phyloP scores from a whole-genome alignment of 108 stramenopile species.

The Nannochloropsis oceanica region DNA sequence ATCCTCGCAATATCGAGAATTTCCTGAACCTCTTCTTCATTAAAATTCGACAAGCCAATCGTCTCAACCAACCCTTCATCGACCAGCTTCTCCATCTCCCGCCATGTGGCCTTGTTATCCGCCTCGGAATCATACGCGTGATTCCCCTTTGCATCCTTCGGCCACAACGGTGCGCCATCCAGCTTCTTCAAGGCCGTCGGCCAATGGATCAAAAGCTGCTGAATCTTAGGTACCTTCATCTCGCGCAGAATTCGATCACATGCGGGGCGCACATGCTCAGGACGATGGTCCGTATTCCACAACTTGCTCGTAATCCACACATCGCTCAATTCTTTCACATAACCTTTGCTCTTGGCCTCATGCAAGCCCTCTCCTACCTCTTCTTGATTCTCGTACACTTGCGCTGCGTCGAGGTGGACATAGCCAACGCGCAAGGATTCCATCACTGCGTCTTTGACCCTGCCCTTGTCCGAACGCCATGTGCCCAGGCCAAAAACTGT shows the following conservation, averaged over 20 bases:
- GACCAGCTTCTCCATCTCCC: conserved; percentile 8
- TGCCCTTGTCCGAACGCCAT: neutral
- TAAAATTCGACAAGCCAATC: conserved; percentile 5
- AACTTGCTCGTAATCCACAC: neutral
- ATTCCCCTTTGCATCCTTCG: neutral
- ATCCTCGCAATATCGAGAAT: neutral
- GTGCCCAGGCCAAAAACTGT: neutral
- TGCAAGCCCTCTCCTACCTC: neutral
- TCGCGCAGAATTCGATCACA: neutral
- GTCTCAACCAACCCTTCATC: neutral
- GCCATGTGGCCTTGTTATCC: neutral
- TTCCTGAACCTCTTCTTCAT: neutral
- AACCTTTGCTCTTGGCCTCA: neutral
- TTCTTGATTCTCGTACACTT: neutral
- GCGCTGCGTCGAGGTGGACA: neutral
- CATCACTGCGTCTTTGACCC: neutral
- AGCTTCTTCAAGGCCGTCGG: neutral
- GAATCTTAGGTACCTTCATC: neutral
- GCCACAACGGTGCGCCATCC: neutral
- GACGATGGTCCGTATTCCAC: neutral
- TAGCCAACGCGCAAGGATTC: neutral
- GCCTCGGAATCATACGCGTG: neutral
- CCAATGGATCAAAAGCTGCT: neutral
- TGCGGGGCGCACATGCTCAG: neutral
- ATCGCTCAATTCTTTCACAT: neutral